Conservation (phyloP, 495 filamentous ascomycete genomes). For the Xylaria flabelliformis region DNA sequence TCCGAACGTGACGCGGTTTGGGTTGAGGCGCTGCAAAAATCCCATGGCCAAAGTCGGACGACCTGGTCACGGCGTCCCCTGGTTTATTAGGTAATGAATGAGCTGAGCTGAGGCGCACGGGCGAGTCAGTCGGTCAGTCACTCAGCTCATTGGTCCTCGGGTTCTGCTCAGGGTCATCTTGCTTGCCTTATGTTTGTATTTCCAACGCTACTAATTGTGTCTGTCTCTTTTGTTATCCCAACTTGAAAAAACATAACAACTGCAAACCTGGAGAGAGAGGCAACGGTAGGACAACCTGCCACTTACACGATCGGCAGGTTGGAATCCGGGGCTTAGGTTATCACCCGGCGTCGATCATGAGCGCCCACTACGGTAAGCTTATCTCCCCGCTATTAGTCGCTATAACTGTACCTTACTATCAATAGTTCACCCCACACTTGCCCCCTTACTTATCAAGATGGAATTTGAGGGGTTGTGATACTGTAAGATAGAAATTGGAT, state of each 20-base stretch:
- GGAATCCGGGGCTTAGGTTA: not conserved
- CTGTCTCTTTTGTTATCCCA: not conserved
- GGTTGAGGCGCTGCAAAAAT: slow-evolving; percentile 14
- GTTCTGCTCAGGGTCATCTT: not conserved
- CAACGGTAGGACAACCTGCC: no score
- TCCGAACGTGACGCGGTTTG: slow-evolving; percentile 8
- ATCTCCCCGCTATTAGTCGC: slow-evolving; percentile 1
- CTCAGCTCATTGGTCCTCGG: not conserved
- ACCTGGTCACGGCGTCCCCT: not conserved
- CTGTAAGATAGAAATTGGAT: not conserved
- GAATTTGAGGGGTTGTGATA: not conserved
- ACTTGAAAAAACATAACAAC: not conserved
- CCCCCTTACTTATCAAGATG: not conserved
- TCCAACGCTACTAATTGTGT: no score
- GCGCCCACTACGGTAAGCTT: not conserved
- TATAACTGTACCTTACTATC: not conserved
- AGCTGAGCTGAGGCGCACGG: slow-evolving; percentile 12
- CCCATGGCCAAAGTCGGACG: slow-evolving; percentile 1
- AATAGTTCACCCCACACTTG: slow-evolving; percentile 1
- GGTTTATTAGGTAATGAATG: slow-evolving; percentile 3
- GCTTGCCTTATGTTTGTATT: not conserved
- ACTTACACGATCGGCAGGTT: not conserved
- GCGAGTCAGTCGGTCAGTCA: not conserved
- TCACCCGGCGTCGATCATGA: not conserved
- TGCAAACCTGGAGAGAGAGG: not conserved